Conservation (phyloP, 805 yeast genomes). For the Starmerella sp. region DNA sequence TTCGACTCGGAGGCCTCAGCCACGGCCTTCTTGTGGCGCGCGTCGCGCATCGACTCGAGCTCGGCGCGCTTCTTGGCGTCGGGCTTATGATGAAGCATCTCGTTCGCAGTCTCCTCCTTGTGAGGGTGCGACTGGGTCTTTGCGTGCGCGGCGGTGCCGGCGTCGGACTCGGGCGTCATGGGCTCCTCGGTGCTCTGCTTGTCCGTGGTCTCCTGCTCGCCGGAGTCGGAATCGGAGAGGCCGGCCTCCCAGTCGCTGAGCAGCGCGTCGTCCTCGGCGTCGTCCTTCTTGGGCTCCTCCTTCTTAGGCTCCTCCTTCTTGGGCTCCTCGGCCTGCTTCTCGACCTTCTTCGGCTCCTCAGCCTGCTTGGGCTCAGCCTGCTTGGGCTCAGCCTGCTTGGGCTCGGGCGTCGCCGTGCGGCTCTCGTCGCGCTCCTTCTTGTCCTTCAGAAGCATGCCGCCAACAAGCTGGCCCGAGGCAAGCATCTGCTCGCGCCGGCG, state of each 20-base stretch:
- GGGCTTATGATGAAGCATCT: slow-evolving; percentile 9
- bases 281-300: slow-evolving; percentile 26
- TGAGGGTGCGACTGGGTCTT: slow-evolving; percentile 21
- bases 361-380: not conserved
- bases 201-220: slow-evolving; percentile 9
- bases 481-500: slow-evolving; percentile 80
- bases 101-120: slow-evolving; percentile 7
- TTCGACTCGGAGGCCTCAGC: slow-evolving; percentile 37
- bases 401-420: slow-evolving; percentile 17
- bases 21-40: slow-evolving; percentile 30
- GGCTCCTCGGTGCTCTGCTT: slow-evolving; percentile 9
- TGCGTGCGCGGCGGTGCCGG: slow-evolving; percentile 23
- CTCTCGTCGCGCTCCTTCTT: slow-evolving; percentile 29
- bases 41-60: slow-evolving; percentile 33
- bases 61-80: slow-evolving; percentile 33
- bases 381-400: not conserved
- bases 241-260: slow-evolving; percentile 81
- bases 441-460: slow-evolving; percentile 56
- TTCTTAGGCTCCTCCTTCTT: slow-evolving; percentile 18
- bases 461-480: slow-evolving; percentile 60
- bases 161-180: slow-evolving; percentile 12
- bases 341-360: slow-evolving; percentile 23
- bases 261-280: slow-evolving; percentile 43
- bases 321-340: slow-evolving; percentile 19
- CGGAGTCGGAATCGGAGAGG: slow-evolving; percentile 35